A percentile compares a stretch with the other conserved stretches of the same genome.
These are phyloP conservation scores for Neofusicoccum sp. DNA, from an alignment of 2,329 filamentous ascomycete species.

Conservation along the genomic window DNA sequence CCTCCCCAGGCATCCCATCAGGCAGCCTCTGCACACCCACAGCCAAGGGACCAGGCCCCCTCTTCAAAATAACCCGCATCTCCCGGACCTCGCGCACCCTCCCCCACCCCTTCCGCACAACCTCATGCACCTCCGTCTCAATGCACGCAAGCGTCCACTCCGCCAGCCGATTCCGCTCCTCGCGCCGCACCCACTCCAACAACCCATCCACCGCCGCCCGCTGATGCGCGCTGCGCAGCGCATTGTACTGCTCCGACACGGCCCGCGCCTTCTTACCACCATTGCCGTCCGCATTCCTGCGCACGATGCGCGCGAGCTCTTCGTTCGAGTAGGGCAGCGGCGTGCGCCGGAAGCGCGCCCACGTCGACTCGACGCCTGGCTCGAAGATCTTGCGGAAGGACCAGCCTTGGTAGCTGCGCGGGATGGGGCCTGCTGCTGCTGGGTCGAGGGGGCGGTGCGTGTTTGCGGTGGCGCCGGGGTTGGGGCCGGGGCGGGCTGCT, in stretches of 20 bases:
- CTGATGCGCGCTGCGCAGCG: not conserved
- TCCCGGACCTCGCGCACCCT: not conserved
- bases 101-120: not conserved
- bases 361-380: not conserved
- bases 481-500: not conserved
- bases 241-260: conserved; percentile 11
- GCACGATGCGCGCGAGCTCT: not conserved
- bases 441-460: not conserved
- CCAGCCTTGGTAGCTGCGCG: conserved; percentile 10
- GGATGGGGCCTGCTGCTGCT: not conserved
- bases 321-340: not conserved
- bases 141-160: conserved; percentile 13
- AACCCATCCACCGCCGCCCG: not conserved
- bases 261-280: not conserved
- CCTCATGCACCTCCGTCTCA: not conserved
- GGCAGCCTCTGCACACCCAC: not conserved
- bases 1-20: not conserved
- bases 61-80: conserved; percentile 12
- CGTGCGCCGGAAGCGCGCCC: conserved; percentile 1
- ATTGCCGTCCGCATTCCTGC: not conserved
- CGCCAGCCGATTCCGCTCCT: not conserved
- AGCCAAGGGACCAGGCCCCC: not conserved
- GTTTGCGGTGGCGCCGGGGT: not conserved
- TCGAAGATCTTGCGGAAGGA: conserved; percentile 1
- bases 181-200: not conserved